Evolutionary conservation across 306 rosid genomes (phyloP).

Genomic region (Quercus glauca): DNA sequence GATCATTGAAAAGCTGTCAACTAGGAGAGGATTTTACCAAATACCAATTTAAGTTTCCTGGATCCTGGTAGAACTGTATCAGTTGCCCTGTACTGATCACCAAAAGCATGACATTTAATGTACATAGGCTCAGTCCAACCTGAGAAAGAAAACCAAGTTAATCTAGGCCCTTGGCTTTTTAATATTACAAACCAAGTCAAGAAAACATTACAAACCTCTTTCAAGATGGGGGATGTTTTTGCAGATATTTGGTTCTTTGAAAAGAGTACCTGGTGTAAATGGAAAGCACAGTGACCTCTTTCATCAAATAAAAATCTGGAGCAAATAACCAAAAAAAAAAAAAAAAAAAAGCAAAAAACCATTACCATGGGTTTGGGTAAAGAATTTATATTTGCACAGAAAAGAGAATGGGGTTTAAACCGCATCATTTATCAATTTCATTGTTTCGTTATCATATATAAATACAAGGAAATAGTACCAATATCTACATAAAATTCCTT

Average conservation of each 20-base stretch:
- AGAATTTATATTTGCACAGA: no score
- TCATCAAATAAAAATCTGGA: conserved; percentile 7
- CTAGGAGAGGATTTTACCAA: conserved; percentile 29
- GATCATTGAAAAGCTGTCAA: neutral
- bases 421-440: no score
- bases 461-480: no score
- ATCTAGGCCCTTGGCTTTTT: conserved; percentile 24
- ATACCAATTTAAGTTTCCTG: conserved; percentile 47
- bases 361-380: neutral
- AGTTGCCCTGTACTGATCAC: conserved; percentile 57
- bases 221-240: conserved; percentile 83
- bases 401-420: no score
- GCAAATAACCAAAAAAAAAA: neutral
- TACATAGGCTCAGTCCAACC: conserved; percentile 91
- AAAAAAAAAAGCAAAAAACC: neutral
- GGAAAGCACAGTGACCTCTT: neutral
- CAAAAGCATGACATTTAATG: conserved; percentile 62
- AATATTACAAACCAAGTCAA: neutral
- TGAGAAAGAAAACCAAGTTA: conserved; percentile 8
- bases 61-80: conserved; percentile 58
- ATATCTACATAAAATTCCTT: no score
- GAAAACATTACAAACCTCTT: neutral
- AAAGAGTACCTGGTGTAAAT: conserved; percentile 72
- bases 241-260: conserved; percentile 96
- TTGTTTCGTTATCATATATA: no score